Base-by-base conservation (phyloP, 306 rosid species). In the Vachellia collinsii region DNA sequence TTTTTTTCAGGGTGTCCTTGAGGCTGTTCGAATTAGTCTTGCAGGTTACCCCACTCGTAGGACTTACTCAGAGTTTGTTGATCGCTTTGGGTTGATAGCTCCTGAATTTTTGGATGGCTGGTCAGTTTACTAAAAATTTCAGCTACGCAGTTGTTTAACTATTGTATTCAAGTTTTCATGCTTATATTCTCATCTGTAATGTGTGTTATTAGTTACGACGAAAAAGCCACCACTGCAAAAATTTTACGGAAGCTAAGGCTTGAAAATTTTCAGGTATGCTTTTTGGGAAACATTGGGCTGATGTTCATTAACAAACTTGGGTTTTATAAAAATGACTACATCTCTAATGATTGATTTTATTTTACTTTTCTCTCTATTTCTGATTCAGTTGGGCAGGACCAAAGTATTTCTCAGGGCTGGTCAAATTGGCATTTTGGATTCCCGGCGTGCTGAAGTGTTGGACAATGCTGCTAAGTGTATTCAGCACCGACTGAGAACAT, bases 371-470 rank as follows among this genome's bases (percentile, higher is more conserved):
- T 19, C 77, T 48, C 47, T 78, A 74, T 50, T 76, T 70, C 46
- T 73, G 46, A 29, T 70, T 83, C 87, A 95, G 99, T 87, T 93
- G 90, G 99, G 99, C 48, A 89, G 86, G 88, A 90, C 92, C 86
- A 95, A 95, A 80, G 97, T 95, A 62, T 93, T 95, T 87, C 98
- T 95, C 72, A 88, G 99, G 87, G 97, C 96, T 70, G 99, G 99
- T 74, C 98, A 95, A 88, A 95, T 95, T 86, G 99, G 98, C 58
- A 82, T 90, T 86, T 89, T 95, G 80, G 99, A 95, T 82, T 89
- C 92, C 69, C 88, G 81, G 66, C 92, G 99, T 7, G 86, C 97
- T 66, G 98, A 89, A 83, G 95, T 95, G 82, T 86, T 95, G 86
- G 99, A 95, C 83, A 87, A 83, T 80, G 94, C 99, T 88, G 93